Evolutionary conservation across 2,329 filamentous ascomycete genomes (phyloP).

Genomic region (Colletotrichum incanum): DNA sequence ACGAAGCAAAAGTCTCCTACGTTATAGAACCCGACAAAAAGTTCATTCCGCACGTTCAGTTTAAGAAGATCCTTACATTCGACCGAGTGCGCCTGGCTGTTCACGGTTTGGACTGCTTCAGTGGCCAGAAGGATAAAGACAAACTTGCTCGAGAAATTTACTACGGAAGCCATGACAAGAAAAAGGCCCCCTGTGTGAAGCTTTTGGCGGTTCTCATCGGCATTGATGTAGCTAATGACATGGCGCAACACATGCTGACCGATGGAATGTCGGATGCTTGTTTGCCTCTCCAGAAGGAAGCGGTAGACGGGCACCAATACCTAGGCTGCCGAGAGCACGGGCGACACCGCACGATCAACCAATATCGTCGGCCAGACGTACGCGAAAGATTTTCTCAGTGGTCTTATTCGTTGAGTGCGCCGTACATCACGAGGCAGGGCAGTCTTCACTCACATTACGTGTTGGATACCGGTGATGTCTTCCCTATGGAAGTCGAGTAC

Average conservation of each 20-base stretch:
- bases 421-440: constrained; percentile 6
- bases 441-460: constrained; percentile 14
- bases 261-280: constrained; percentile 9
- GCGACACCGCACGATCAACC: neutral
- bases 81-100: neutral
- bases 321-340: neutral
- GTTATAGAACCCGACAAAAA: constrained; percentile 10
- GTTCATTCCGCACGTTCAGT: neutral
- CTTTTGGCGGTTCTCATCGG: constrained; percentile 11
- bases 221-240: neutral
- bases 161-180: neutral
- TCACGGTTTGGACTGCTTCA: neutral
- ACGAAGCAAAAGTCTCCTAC: neutral
- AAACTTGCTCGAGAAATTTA: neutral
- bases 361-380: neutral
- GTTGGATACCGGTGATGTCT: constrained; percentile 17
- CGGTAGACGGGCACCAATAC: neutral
- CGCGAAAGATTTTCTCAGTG: constrained; percentile 2
- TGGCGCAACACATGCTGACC: neutral
- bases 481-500: constrained; percentile 23
- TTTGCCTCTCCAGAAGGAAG: neutral
- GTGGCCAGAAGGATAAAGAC: neutral
- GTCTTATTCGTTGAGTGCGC: constrained; percentile 21
- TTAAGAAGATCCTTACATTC: constrained; percentile 6
- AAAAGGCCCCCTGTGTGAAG: neutral